A percentile compares a stretch with the other conserved stretches of the same genome.
Evolutionary conservation across 805 yeast species (phyloP).

Genomic region (Wickerhamiella kurtzmanii): DNA sequence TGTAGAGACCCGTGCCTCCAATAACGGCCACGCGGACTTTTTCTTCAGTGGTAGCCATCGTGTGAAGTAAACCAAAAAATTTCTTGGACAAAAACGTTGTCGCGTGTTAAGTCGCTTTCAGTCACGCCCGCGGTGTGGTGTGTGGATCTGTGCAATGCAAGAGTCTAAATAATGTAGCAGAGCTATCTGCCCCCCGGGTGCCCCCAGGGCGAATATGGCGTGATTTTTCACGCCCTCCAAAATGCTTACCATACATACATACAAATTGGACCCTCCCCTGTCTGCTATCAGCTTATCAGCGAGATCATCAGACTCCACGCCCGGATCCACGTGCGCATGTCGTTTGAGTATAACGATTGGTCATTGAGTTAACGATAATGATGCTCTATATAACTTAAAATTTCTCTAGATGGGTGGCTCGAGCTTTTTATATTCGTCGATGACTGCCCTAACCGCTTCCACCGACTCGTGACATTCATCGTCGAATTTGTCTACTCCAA

Average conservation of each 20-base stretch:
- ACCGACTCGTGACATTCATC: constrained; percentile 71
- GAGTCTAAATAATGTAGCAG: too few species aligned
- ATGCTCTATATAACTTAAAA: too few species aligned
- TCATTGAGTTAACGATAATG: too few species aligned
- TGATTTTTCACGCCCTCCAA: not conserved
- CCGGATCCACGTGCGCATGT: too few species aligned
- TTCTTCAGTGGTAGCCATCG: constrained; percentile 9
- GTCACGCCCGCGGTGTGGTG: too few species aligned
- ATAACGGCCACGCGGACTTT: constrained; percentile 76
- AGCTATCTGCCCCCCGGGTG: too few species aligned
- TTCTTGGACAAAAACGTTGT: not conserved
- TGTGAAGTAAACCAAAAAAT: not conserved
- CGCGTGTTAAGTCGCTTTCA: too few species aligned
- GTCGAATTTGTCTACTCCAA: constrained; percentile 56
- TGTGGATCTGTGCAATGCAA: too few species aligned
- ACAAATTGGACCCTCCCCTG: too few species aligned
- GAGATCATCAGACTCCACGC: too few species aligned
- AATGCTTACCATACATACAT: too few species aligned
- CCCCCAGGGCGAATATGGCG: not conserved
- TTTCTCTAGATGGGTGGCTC: constrained; percentile 3
- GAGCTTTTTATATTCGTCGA: constrained; percentile 56
- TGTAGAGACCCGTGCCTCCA: constrained; percentile 97
- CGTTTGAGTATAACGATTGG: too few species aligned
- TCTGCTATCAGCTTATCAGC: not conserved
- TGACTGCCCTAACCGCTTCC: constrained; percentile 58